phyloP scores from a whole-genome alignment of 1,284 basidiomycete genomes.

The Jaminaea rosea region DNA sequence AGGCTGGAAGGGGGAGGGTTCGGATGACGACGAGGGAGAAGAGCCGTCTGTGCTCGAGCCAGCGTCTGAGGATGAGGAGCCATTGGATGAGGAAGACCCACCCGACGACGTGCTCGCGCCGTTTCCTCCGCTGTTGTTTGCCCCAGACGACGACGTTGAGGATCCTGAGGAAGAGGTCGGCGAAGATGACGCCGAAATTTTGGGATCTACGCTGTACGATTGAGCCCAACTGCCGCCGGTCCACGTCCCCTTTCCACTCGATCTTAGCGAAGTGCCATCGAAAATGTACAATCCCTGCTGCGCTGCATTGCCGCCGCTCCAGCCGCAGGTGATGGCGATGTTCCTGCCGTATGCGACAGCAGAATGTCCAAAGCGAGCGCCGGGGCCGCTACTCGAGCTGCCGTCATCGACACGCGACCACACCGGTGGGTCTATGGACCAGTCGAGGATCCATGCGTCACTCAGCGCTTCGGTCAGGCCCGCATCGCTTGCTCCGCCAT shows the following conservation, averaged over 20 bases:
- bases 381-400: slow-evolving; percentile 15
- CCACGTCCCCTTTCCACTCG: slow-evolving; percentile 15
- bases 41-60: too few relatives aligned
- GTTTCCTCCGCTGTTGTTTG: too few relatives aligned
- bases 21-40: too few relatives aligned
- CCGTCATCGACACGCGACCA: slow-evolving; percentile 27
- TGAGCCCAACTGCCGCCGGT: slow-evolving; percentile 24
- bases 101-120: too few relatives aligned
- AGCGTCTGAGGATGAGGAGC: too few relatives aligned
- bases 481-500: slow-evolving; percentile 26
- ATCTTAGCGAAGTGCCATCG: slow-evolving; percentile 12
- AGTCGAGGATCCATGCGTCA: slow-evolving; percentile 41
- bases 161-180: too few relatives aligned
- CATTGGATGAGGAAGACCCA: too few relatives aligned
- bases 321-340: slow-evolving; percentile 29
- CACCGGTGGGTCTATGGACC: slow-evolving; percentile 24
- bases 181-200: slow-evolving; percentile 10
- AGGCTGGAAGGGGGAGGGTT: too few relatives aligned
- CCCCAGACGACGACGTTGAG: too few relatives aligned
- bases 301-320: slow-evolving; percentile 25
- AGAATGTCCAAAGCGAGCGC: slow-evolving; percentile 28
- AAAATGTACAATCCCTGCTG: slow-evolving; percentile 21
- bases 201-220: slow-evolving; percentile 28
- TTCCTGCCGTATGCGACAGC: slow-evolving; percentile 34
- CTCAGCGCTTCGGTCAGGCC: slow-evolving; percentile 29